Evolutionary conservation across 345 rosid species (phyloP), one percentile per base, ranked within the genome.

Genomic region (Sonneratia caseolaris): DNA sequence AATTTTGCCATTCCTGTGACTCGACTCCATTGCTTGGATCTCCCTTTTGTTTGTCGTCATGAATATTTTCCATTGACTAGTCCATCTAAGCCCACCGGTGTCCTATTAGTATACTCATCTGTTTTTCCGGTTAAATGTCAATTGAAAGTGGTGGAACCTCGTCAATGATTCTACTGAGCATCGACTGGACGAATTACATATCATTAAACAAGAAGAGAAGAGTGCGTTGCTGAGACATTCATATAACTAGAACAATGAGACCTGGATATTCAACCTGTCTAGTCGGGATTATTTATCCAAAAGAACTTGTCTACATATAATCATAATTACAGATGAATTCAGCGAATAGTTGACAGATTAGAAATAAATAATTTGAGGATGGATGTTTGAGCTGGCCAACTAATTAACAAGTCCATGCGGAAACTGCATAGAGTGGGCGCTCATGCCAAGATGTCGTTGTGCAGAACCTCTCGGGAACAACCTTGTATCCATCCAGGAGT

Each of bases 371-470:
- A 36, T 18, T 15, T 11, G 14, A 48, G 53, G 14, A 14, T 1
- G 16, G 53, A 48, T 14, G 53, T 10, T 15, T 14, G 4, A 48
- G 62, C 2, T 14, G 68, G 55, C 6, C 27, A 18, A n/a, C 9
- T 24, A 15, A 40, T 78, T 72, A 82, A 79, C 82, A 75, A 42
- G 80, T 84, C 89, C 89, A 84, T 14, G 89, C 80, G 5, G 86
- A 86, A 37, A 82, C 80, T 21, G 89, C 84, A 68, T 84, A 84
- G 0, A 88, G 62, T 11, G 92, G 87, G 42, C 86, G 76, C 14
- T 81, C 88, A 69, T 82, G 80, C 92, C 92, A 88, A 69, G 87
- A 88, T 65, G 84, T 84, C 83, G 78, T 86, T 71, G 79, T 70
- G 36, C 88, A 76, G 12, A 78, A 61, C 55, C 80, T 81, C 74